Evolutionary conservation across 1,284 basidiomycete species (phyloP), one percentile per base, ranked within the genome.

Genomic region (Agaricales sp.): DNA sequence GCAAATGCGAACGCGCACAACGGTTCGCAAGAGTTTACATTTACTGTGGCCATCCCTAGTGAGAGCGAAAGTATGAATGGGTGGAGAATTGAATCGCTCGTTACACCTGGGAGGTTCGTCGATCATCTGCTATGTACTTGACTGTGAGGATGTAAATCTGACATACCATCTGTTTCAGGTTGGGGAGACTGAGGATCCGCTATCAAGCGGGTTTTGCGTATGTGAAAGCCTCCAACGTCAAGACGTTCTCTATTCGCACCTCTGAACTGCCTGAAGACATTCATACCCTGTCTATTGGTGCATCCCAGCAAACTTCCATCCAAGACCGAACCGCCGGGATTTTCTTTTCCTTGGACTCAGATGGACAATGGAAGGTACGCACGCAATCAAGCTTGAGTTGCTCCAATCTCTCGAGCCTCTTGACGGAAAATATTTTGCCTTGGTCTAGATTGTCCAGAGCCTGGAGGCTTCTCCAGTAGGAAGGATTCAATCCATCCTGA

Each of bases 401-500:
- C n/a, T n/a, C n/a, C n/a, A n/a, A n/a, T n/a, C n/a, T n/a, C n/a
- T n/a, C n/a, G n/a, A n/a, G n/a, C n/a, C n/a, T n/a, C n/a, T n/a
- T n/a, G n/a, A n/a, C n/a, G n/a, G n/a, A n/a, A n/a, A n/a, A n/a
- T n/a, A n/a, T n/a, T n/a, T n/a, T n/a, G n/a, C n/a, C n/a, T n/a
- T n/a, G n/a, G n/a, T n/a, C n/a, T n/a, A n/a, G n/a, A n/a, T n/a
- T n/a, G n/a, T n/a, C n/a, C n/a, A n/a, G n/a, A n/a, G n/a, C n/a
- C n/a, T n/a, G n/a, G n/a, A n/a, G n/a, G n/a, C n/a, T n/a, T n/a
- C n/a, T n/a, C n/a, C n/a, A n/a, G n/a, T n/a, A n/a, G n/a, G n/a
- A n/a, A 77, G 85, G 1, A 67, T 87, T 26, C 79, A 85, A 51
- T 69, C 65, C 3, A 73, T 92, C 45, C 70, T 92, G 6, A 11